A percentile compares a stretch with the other conserved stretches of the same genome.
phyloP scores from a whole-genome alignment of 257 asterid species.

The Echium plantagineum region DNA sequence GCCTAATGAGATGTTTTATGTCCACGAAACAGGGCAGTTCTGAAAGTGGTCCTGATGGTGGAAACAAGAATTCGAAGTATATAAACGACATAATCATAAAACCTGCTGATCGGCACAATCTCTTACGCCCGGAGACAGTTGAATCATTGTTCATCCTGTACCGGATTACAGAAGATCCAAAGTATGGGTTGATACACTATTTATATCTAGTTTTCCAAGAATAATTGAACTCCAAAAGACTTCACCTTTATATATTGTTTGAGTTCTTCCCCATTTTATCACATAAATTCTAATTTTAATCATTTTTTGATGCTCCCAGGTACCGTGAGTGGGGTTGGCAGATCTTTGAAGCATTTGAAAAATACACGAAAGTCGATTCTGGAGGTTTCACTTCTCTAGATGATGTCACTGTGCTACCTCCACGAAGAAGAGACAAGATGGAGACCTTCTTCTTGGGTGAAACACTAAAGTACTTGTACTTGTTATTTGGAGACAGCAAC shows the following conservation, averaged over 20 bases:
- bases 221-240: background rate
- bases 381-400: slow-evolving; percentile 90
- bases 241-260: background rate
- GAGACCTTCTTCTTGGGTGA: slow-evolving; percentile 93
- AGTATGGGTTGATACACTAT: slow-evolving; percentile 32
- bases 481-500: slow-evolving; percentile 46
- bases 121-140: slow-evolving; percentile 96
- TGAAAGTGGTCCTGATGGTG: slow-evolving; percentile 65
- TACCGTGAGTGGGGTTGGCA: slow-evolving; percentile 98
- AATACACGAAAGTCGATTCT: slow-evolving; percentile 61
- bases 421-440: slow-evolving; percentile 86
- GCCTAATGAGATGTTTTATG: slow-evolving; percentile 14
- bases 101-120: slow-evolving; percentile 89
- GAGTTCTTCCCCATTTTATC: background rate
- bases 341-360: slow-evolving; percentile 91
- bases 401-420: slow-evolving; percentile 74
- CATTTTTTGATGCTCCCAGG: slow-evolving; percentile 24
- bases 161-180: slow-evolving; percentile 83
- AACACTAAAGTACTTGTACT: slow-evolving; percentile 78
- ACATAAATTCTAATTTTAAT: no score
- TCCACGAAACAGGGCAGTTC: slow-evolving; percentile 42
- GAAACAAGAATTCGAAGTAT: slow-evolving; percentile 60
- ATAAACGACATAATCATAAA: slow-evolving; percentile 68
- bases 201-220: background rate
- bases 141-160: slow-evolving; percentile 77